Evolutionary conservation across 2,329 filamentous ascomycete genomes (phyloP), one percentile per base, ranked within the genome.

Genomic region (Fusarium sp.): DNA sequence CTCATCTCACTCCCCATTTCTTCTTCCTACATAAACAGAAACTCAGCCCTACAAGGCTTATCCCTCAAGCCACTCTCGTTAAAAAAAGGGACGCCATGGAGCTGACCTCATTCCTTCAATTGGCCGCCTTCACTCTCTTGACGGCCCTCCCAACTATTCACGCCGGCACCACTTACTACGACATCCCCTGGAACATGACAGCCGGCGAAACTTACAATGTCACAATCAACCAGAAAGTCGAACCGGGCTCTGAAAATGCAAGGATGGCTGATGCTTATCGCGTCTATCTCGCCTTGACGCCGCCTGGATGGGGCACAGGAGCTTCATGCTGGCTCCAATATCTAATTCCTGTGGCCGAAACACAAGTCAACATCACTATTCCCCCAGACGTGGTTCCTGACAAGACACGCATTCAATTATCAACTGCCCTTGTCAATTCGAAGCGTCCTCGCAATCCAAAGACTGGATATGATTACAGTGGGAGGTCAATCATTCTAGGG

Each of bases 301-400:
- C 73, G 1, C 73, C 71, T 6, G 73, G 73, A 30, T 74, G 73
- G 71, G 73, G 73, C 7, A 27, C 55, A 30, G 71, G 71, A 0
- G 55, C 73, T 7, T 62, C 57, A 27, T 75, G 73, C 20, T 75
- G 72, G 71, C 72, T 74, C 13, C 40, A 44, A 7, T 69, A 70
- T 22, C 45, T 29, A 5, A 54, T 62, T 27, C 57, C 52, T 27
- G 30, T 74, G 20, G 43, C 62, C n/a, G 55, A 58, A 16, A 73
- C 58, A 32, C 57, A 69, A 18, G 69, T 74, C 69, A 74, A 72
- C 53, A 64, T 74, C n/a, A 74, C 69, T 11, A 70, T 74, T 34
- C 72, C 72, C 13, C 61, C 70, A 29, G 72, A 75, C 29, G 72
- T 65, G 22, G 66, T 64, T 9, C 72, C 72, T 6, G 45, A 74